These are phyloP conservation scores for Bipolaris cookei DNA, from an alignment of 2,329 filamentous ascomycete genomes.

Conservation along the genomic window DNA sequence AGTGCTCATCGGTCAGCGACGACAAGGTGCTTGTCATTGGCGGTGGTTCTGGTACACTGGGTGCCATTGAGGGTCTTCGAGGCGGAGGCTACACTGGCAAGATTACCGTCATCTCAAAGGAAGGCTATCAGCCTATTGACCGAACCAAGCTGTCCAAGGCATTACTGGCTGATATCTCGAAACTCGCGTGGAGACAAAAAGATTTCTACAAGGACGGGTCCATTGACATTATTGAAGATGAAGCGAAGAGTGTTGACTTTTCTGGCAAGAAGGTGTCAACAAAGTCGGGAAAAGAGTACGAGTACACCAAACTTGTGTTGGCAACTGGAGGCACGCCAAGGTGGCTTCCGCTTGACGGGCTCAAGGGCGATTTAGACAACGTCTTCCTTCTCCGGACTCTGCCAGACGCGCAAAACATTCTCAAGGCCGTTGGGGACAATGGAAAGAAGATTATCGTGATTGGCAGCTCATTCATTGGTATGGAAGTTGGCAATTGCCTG, in stretches of 20 bases:
- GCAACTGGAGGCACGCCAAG: slow-evolving; percentile 84
- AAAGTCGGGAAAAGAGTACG: slow-evolving; percentile 70
- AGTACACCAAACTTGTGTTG: slow-evolving; percentile 88
- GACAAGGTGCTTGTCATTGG: slow-evolving; percentile 78
- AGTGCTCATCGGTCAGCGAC: slow-evolving; percentile 65
- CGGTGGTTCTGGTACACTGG: slow-evolving; percentile 81
- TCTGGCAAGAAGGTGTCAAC: slow-evolving; percentile 74
- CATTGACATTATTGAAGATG: slow-evolving; percentile 63
- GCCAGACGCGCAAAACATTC: slow-evolving; percentile 78
- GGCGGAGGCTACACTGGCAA: slow-evolving; percentile 79
- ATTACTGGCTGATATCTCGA: slow-evolving; percentile 78
- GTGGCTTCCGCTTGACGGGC: slow-evolving; percentile 78
- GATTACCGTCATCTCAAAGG: slow-evolving; percentile 82
- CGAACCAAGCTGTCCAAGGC: slow-evolving; percentile 96
- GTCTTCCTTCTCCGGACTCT: slow-evolving; percentile 83
- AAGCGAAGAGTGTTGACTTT: slow-evolving; percentile 80
- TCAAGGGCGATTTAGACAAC: slow-evolving; percentile 80
- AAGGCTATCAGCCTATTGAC: slow-evolving; percentile 88
- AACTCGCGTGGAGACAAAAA: slow-evolving; percentile 76
- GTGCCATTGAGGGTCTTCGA: slow-evolving; percentile 80
- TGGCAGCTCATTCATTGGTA: slow-evolving; percentile 94
- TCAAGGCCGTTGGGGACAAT: slow-evolving; percentile 75
- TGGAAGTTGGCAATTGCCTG: slow-evolving; percentile 89
- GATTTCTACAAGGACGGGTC: slow-evolving; percentile 74
- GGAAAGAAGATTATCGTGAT: slow-evolving; percentile 93